Evolutionary conservation across 768 basidiomycete species (phyloP).

Genomic region (Phanerochaete sordida): DNA sequence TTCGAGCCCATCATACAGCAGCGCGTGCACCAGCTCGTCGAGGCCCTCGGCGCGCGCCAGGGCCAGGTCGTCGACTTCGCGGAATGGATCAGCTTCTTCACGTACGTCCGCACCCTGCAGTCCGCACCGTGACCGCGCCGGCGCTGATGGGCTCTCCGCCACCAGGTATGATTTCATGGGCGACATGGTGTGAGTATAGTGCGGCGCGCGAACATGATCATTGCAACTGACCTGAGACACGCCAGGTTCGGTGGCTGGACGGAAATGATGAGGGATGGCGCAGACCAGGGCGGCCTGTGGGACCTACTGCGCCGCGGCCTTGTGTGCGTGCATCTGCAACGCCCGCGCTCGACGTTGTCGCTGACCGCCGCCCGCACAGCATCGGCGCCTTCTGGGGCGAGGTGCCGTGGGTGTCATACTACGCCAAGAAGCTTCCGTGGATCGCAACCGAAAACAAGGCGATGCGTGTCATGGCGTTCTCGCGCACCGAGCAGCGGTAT

Average conservation of each 20-base stretch:
- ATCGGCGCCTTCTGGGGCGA: slow-evolving; percentile 1
- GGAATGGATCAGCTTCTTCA: slow-evolving; percentile 23
- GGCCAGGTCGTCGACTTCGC: slow-evolving; percentile 16
- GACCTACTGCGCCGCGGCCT: slow-evolving; percentile 41
- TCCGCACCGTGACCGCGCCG: neutral
- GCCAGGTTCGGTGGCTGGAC: slow-evolving; percentile 40
- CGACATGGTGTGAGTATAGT: slow-evolving; percentile 13
- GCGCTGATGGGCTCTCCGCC: neutral
- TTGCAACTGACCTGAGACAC: neutral
- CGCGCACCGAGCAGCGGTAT: slow-evolving; percentile 6
- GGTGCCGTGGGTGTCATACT: slow-evolving; percentile 15
- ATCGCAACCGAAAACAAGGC: neutral
- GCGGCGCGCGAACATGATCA: neutral
- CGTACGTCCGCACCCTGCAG: slow-evolving; percentile 14
- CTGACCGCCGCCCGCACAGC: neutral
- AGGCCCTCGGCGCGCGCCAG: slow-evolving; percentile 5
- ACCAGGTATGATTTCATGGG: slow-evolving; percentile 17
- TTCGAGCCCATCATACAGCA: slow-evolving; percentile 21
- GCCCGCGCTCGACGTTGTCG: too few species aligned
- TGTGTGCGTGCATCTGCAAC: slow-evolving; percentile 32
- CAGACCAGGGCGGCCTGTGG: slow-evolving; percentile 36
- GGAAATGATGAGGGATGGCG: slow-evolving; percentile 35
- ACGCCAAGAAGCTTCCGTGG: slow-evolving; percentile 6
- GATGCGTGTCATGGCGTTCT: neutral
- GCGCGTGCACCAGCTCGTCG: slow-evolving; percentile 23